phyloP scores from a whole-genome alignment of 2,329 filamentous ascomycete genomes.

The Aureobasidium sp. region DNA sequence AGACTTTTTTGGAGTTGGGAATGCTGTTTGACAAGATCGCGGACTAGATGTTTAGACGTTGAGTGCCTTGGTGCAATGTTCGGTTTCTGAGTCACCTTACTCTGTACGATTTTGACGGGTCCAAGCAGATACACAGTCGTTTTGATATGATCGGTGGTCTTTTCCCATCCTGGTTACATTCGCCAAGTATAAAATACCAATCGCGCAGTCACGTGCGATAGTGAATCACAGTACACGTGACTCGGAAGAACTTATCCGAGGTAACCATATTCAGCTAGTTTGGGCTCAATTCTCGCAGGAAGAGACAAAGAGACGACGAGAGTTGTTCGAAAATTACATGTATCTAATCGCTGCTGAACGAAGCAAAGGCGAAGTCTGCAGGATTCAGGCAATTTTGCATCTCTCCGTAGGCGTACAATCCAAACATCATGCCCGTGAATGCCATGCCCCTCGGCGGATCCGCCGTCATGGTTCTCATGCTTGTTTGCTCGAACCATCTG shows the following conservation, averaged over 20 bases:
- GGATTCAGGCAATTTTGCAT: constrained; percentile 32
- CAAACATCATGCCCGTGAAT: constrained; percentile 40
- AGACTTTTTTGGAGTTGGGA: not conserved
- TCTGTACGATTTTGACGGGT: not conserved
- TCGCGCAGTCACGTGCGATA: not conserved
- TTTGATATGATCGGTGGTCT: not conserved
- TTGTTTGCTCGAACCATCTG: not conserved
- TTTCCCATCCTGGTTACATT: not conserved
- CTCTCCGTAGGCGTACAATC: constrained; percentile 37
- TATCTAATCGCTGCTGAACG: not conserved
- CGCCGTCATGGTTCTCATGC: constrained; percentile 27
- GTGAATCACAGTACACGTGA: not conserved
- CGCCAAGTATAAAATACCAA: not conserved
- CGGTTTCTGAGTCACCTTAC: not conserved
- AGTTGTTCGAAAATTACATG: not conserved
- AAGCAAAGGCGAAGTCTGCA: constrained; percentile 30
- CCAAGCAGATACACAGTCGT: no score
- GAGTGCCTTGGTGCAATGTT: not conserved
- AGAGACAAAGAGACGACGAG: not conserved
- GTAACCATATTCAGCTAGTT: not conserved
- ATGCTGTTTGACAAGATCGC: not conserved
- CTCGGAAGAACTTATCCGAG: not conserved
- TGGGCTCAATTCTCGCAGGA: not conserved
- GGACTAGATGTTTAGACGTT: not conserved
- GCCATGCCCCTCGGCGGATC: constrained; percentile 31